Base-by-base conservation (phyloP, 108 stramenopile species). In the Cyclotella choctawhatcheeana region DNA sequence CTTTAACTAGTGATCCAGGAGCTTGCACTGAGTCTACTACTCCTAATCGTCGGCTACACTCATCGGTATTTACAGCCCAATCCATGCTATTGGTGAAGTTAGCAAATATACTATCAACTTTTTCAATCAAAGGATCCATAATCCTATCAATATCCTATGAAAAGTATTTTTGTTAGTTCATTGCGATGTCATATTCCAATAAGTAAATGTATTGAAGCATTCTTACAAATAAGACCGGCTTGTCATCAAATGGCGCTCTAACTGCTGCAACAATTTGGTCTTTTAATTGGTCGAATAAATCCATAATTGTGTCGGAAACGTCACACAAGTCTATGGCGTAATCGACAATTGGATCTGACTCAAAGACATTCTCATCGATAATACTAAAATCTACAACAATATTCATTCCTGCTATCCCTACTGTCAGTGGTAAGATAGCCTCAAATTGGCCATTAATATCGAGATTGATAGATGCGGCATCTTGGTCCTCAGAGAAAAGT, bases 331-430 rank as follows among this genome's bases (percentile, higher is more conserved):
- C 37, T 40, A 40, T 40, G 6, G 37, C 37, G 12, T 40, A 40
- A 40, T 40, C 37, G 12, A 40, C 12, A 12, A 40, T 12, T 40
- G 37, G 37, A 40, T 40, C 12, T 12, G 37, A 12, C 12, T 50
- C 13, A n/a, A 50, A 50, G 4, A 50, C 4, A 50, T 18, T n/a
- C 16, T 4, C 4, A n/a, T 16, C 48, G 4, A 4, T n/a, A 17
- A 50, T 50, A 20, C n/a, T 20, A n/a, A 18, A n/a, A 50, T 54
- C 53, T 27, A 27, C 53, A 24, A 22, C 53, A 54, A 54, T 27
- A 3, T 54, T 24, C 27, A 54, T 16, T 14, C 27, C 53, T 5
- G 53, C 24, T 27, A 54, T 27, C 14, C 53, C 53, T 29, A 54
- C 26, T 14, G 25, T 29, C 53, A 54, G 27, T 7, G 53, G 53